These are phyloP conservation scores for Lunularia cruciata DNA, from an alignment of 225 moss, liverwort and hornwort genomes.

Conservation along the genomic window DNA sequence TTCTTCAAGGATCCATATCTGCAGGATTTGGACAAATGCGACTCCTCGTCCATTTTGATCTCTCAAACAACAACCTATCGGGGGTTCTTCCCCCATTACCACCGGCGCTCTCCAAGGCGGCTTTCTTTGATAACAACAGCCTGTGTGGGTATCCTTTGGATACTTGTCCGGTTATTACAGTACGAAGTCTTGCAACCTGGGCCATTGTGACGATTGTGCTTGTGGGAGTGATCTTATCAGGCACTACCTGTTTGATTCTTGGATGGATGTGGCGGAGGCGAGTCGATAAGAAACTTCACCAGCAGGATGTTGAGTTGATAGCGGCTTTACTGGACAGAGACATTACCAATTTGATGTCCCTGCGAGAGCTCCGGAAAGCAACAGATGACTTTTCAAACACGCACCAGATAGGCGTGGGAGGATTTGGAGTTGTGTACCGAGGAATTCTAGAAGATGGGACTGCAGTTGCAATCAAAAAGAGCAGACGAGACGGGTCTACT, in stretches of 20 bases:
- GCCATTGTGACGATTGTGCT: no score
- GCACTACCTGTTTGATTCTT: no score
- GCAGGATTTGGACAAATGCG: background rate
- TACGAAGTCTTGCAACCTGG: no score
- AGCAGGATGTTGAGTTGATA: background rate
- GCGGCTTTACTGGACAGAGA: background rate
- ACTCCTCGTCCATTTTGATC: background rate
- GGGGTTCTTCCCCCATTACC: background rate
- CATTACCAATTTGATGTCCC: background rate
- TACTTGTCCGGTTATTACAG: background rate
- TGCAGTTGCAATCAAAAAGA: constrained; percentile 39
- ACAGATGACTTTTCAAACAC: constrained; percentile 34
- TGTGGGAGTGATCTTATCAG: no score
- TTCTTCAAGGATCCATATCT: background rate
- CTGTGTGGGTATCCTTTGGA: background rate
- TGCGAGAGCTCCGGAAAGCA: constrained; percentile 37
- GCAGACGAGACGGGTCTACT: background rate
- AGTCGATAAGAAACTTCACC: background rate
- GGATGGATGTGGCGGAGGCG: background rate
- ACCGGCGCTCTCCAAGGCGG: background rate
- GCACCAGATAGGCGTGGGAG: constrained; percentile 27
- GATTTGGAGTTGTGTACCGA: constrained; percentile 36
- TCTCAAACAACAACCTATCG: background rate
- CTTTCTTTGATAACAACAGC: background rate
- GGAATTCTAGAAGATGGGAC: constrained; percentile 33